These are phyloP conservation scores for Coemansia sp. DNA, from an alignment of 192 early-diverging fungal species.

Conservation along the genomic window DNA sequence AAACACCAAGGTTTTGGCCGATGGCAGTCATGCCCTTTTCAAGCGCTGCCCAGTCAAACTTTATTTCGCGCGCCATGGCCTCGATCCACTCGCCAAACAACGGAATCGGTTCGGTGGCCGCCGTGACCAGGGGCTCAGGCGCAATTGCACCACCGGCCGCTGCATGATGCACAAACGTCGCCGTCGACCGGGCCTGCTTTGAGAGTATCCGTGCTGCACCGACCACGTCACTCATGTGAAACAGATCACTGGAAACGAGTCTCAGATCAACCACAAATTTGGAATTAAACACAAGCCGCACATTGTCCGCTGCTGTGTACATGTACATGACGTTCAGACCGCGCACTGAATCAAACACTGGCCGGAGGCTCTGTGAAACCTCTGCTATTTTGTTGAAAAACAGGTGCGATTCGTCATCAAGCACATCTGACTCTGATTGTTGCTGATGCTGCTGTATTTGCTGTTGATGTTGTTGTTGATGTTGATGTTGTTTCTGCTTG, in stretches of 20 bases:
- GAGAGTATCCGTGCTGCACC: conserved; percentile 8
- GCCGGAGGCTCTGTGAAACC: conserved; percentile 3
- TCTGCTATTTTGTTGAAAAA: conserved; percentile 21
- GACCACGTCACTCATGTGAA: conserved; percentile 36
- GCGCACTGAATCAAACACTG: conserved; percentile 27
- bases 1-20: no score
- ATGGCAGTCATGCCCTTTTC: conserved; percentile 19
- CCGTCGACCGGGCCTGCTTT: conserved; percentile 1
- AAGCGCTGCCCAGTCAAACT: conserved; percentile 31
- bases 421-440: not conserved
- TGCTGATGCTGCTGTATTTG: not conserved
- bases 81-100: conserved; percentile 45
- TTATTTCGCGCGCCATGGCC: conserved; percentile 32
- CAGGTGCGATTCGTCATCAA: conserved; percentile 27
- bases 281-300: conserved; percentile 47
- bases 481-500: no score
- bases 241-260: conserved; percentile 31
- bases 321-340: conserved; percentile 43
- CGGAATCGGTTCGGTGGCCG: conserved; percentile 40
- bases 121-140: conserved; percentile 33
- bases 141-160: conserved; percentile 5
- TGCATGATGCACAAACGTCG: no score
- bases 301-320: conserved; percentile 48
- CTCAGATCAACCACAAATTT: conserved; percentile 42
- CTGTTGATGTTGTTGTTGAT: no score